Percentiles rank a stretch among this genome's conserved stretches.
Conservation (phyloP, 805 yeast species). For the Lipomyces yamanashiensis region DNA sequence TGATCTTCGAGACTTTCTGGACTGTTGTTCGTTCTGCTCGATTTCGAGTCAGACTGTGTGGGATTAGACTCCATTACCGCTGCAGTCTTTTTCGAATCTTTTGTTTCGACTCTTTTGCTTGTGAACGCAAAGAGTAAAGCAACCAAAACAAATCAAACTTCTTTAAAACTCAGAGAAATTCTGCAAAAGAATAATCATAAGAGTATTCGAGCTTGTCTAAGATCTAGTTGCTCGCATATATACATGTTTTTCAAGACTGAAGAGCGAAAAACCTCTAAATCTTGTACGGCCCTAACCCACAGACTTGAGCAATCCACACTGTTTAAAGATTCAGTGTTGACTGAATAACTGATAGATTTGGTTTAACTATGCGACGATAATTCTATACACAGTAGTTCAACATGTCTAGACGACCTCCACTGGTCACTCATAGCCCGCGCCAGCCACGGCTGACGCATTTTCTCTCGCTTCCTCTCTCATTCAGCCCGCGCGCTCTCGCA, state of each 20-base stretch:
- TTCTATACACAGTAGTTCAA: not conserved
- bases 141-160: no score
- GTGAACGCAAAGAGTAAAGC: no score
- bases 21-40: no score
- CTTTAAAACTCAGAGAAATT: no score
- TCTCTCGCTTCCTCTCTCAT: constrained; percentile 22
- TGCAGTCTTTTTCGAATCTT: no score
- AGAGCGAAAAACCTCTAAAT: not conserved
- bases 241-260: not conserved
- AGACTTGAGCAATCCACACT: not conserved
- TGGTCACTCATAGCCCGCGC: not conserved
- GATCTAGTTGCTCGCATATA: no score
- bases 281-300: constrained; percentile 12
- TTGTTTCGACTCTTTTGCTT: no score
- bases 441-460: constrained; percentile 25
- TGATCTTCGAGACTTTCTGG: not conserved
- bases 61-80: no score
- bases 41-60: no score
- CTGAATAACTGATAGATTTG: not conserved
- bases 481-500: constrained; percentile 2
- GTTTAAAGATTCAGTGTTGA: not conserved
- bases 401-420: not conserved
- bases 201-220: no score
- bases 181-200: no score
- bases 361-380: not conserved